Evolutionary conservation across 306 rosid species (phyloP).

Genomic region (Pyrus pyrifolia): DNA sequence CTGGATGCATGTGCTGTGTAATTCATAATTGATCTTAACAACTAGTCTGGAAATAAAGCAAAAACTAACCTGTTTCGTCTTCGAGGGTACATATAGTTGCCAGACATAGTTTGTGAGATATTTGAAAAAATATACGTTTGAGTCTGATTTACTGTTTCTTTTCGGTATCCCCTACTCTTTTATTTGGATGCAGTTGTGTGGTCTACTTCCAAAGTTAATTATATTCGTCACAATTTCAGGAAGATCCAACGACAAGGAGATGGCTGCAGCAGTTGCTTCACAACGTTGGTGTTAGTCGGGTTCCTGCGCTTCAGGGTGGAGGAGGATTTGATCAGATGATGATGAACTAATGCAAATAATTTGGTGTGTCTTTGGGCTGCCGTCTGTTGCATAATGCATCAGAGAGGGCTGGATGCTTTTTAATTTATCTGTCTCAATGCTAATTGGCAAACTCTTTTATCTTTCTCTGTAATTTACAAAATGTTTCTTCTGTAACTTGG

Average conservation of each 20-base stretch:
- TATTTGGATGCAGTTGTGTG: not conserved
- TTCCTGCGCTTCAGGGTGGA: constrained; percentile 41
- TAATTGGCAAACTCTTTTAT: not conserved
- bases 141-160: not conserved
- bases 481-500: not conserved
- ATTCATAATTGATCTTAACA: not conserved
- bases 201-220: not conserved
- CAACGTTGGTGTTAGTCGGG: constrained; percentile 44
- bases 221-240: constrained; percentile 32
- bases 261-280: constrained; percentile 66
- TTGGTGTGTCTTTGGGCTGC: not conserved
- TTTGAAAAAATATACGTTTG: not conserved
- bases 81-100: not conserved
- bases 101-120: not conserved
- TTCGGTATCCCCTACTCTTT: not conserved
- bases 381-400: constrained; percentile 1
- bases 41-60: not conserved
- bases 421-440: not conserved
- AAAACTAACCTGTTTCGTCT: not conserved
- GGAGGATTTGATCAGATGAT: constrained; percentile 55
- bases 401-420: not conserved
- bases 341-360: constrained; percentile 10
- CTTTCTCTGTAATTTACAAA: not conserved
- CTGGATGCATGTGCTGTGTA: not conserved
- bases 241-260: constrained; percentile 68